Percentiles rank a stretch among this genome's conserved stretches.
phyloP scores from a whole-genome alignment of 495 filamentous ascomycete species.

The Hypoxylon fragiforme region DNA sequence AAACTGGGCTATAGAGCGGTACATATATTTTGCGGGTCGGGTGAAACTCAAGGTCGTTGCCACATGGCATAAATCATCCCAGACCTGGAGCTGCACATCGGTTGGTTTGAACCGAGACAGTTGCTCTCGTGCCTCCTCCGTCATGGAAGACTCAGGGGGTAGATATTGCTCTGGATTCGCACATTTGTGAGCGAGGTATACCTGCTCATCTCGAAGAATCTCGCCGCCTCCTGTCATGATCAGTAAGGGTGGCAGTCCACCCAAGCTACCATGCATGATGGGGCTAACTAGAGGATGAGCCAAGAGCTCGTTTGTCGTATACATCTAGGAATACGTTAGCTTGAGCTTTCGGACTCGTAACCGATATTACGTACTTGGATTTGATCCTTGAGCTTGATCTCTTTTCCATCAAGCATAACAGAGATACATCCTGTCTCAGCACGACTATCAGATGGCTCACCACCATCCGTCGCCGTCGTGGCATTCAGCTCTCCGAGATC shows the following conservation, averaged over 20 bases:
- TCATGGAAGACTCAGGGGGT: slow-evolving; percentile 65
- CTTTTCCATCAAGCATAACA: slow-evolving; percentile 68
- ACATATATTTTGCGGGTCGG: slow-evolving; percentile 93
- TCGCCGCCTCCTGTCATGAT: slow-evolving; percentile 88
- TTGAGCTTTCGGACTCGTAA: background rate
- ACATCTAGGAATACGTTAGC: slow-evolving; percentile 59
- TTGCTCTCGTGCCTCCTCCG: slow-evolving; percentile 62
- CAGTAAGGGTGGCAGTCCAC: slow-evolving; percentile 83
- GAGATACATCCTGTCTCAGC: slow-evolving; percentile 54
- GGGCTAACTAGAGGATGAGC: slow-evolving; percentile 90
- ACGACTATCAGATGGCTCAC: slow-evolving; percentile 27
- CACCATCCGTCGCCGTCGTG: slow-evolving; percentile 2
- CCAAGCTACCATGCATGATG: slow-evolving; percentile 79
- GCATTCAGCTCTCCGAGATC: slow-evolving; percentile 19
- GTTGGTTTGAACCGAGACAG: slow-evolving; percentile 74
- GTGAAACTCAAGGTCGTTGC: slow-evolving; percentile 90
- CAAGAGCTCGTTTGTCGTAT: slow-evolving; percentile 84
- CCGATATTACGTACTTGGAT: slow-evolving; percentile 61
- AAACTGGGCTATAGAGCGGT: slow-evolving; percentile 85
- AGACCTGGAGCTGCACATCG: slow-evolving; percentile 93
- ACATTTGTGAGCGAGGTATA: slow-evolving; percentile 93
- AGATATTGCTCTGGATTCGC: slow-evolving; percentile 76
- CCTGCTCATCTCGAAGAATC: slow-evolving; percentile 87
- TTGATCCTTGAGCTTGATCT: slow-evolving; percentile 80
- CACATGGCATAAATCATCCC: slow-evolving; percentile 93